Evolutionary conservation across 2,329 filamentous ascomycete genomes (phyloP), one percentile per base, ranked within the genome.

Genomic region (Hymenoscyphus infarciens): DNA sequence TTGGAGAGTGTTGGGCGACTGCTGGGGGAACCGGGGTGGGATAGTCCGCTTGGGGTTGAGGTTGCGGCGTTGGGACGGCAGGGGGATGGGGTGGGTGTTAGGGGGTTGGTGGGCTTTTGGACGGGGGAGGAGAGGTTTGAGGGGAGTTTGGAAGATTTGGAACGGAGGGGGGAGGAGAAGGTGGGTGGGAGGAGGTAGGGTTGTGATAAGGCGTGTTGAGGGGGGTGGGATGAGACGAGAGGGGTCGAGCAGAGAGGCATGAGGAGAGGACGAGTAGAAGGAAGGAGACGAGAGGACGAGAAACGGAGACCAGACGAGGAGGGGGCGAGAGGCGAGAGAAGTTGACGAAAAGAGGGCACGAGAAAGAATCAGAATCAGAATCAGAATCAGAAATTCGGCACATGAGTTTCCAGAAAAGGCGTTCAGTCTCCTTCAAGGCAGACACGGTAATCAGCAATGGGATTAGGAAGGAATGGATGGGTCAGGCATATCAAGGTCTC

Each of bases 21-120:
- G 68, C 84, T 85, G 61, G 88, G 79, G 59, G 74, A 85, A 80
- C 83, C 85, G 87, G 57, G 74, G 74, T 65, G 87, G 75, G 61
- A 88, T 72, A 88, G 83, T 68, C 91, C 91, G 69, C 79, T 95
- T 65, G 93, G 93, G 75, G 83, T 95, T 29, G 91, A 95, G 75
- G 81, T 91, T 35, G 91, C 90, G 61, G 86, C 86, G 68, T 77
- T 95, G 71, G 72, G 74, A 70, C 85, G 79, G n/a, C 79, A 79
- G 64, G 84, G 83, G 66, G 72, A 73, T 42, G 79, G 83, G 0
- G 82, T 83, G 4, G 87, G 81, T 13, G 84, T 79, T 76, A 87
- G 83, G 67, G 87, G 83, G 54, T 16, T 64, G 53, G 83, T 83
- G n/a, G 64, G 62, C 10, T 67, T 82, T 80, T 84, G 64, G 10